Base-by-base conservation (phyloP, 2,329 filamentous ascomycete genomes). In the Penicillium glabrum region DNA sequence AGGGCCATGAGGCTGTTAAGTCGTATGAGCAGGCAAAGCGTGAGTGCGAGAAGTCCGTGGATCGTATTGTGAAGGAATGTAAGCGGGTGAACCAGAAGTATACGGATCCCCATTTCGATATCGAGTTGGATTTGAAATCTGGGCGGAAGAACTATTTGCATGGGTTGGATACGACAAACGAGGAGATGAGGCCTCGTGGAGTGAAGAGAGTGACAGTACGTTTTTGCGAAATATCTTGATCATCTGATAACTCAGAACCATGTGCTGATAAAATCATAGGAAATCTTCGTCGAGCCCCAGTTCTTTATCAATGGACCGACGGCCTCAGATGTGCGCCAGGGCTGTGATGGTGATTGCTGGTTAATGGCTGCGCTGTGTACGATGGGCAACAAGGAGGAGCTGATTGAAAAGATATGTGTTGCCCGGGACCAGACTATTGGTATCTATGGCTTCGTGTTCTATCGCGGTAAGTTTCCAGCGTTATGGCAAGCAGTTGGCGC, bases 381-480 rank as follows among this genome's bases (percentile, higher is more conserved):
- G 0, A 81, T 96, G 59, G 87, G 86, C 63, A 91, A 90, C 68
- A 89, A 90, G 72, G 76, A 83, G 21, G 86, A 84, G 0, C 72
- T 93, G 59, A 89, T 95, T 52, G 86, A 92, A 70, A 83, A 79
- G 53, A 79, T 92, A 9, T 95, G 90, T 62, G 88, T 95, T 47
- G 87, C 85, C 5, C 83, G 85, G 13, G 85, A 95, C 62, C 84
- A 90, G 68, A 80, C 84, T 31, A 85, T 92, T 3, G 90, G 90
- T 13, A 89, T 93, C 1, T 95, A 95, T 64, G 91, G 91, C 1
- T 95, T 95, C 63, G 89, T 95, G 11, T 93, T 95, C 69, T 85
- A 89, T 72, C 83, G 90, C 63, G 84, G 83, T 80, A 72, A 61
- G 72, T 58, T 4, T 21, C 10, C 21, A 33, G 35, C 8, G 23